phyloP scores from a whole-genome alignment of 768 basidiomycete species.

The Rhizopogon vinicolor region DNA sequence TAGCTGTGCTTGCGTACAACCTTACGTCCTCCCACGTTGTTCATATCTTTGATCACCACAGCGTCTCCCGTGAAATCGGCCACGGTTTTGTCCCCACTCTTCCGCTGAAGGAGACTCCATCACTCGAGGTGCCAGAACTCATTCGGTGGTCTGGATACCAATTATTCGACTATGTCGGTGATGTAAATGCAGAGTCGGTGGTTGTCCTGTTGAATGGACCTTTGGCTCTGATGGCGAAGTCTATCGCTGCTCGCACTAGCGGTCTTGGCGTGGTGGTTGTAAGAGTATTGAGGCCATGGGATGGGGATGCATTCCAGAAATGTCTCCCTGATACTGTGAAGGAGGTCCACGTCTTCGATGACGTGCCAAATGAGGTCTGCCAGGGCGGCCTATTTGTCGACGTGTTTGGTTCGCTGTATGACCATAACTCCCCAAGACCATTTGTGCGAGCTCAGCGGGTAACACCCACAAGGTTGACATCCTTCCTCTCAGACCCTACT shows the following conservation, averaged over 20 bases:
- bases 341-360: slow-evolving; percentile 71
- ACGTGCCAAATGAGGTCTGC: slow-evolving; percentile 58
- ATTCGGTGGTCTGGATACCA: slow-evolving; percentile 57
- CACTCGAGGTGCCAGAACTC: slow-evolving; percentile 39
- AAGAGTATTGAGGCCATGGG: slow-evolving; percentile 84
- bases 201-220: slow-evolving; percentile 76
- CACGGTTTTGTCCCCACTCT: slow-evolving; percentile 41
- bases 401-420: slow-evolving; percentile 57
- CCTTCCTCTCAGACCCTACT: slow-evolving; percentile 41
- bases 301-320: slow-evolving; percentile 54
- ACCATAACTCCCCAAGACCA: slow-evolving; percentile 29
- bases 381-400: slow-evolving; percentile 70
- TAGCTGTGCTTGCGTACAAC: slow-evolving; percentile 73
- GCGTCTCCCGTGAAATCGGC: slow-evolving; percentile 71
- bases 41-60: slow-evolving; percentile 89
- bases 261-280: slow-evolving; percentile 68
- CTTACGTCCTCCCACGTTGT: slow-evolving; percentile 65
- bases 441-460: slow-evolving; percentile 53
- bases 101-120: slow-evolving; percentile 23
- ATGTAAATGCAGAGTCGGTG: slow-evolving; percentile 54
- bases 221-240: slow-evolving; percentile 59
- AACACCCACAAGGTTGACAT: slow-evolving; percentile 50
- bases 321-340: slow-evolving; percentile 56
- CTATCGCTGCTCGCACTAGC: slow-evolving; percentile 35
- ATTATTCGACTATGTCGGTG: slow-evolving; percentile 77